Evolutionary conservation across 306 rosid genomes (phyloP), one percentile per base, ranked within the genome.

Genomic region (Geum urbanum): DNA sequence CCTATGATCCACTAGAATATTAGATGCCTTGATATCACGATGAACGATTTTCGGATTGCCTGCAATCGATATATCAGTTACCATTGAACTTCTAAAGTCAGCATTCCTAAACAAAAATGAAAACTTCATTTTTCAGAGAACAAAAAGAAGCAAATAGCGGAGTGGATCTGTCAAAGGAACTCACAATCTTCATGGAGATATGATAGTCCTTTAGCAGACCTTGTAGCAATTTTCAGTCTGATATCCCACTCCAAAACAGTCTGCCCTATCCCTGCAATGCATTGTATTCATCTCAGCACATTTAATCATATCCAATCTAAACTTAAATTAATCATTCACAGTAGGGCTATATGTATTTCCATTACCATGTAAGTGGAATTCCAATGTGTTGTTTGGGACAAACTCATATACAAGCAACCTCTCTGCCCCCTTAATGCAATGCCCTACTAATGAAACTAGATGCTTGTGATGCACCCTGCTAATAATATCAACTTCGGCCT

Each of bases 21-120:
- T 88, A 9, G 94, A 77, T 32, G 87, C 90, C 81, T 88, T 88
- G 78, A 88, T 88, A 64, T 85, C 90, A 3, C 94, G 90, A 61
- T 88, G 94, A 70, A 88, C 81, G 77, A 85, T 81, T 77, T 66
- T 81, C 8, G 86, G 88, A 50, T 81, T 74, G 80, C 90, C 88
- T 88, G 78, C 57, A 79, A 52, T 54, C 47, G 37, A 18, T 15
- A 74, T 71, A 44, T 41, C 67, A 45, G 32, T 74, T 14, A 76
- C 70, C 73, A 62, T 51, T 19, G 48, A 47, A 24, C 14, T 37
- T 44, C 19, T 39, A 32, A 32, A 32, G 37, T 32, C 37, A 32
- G 14, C 60, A 39, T 52, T 32, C 41, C 16, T 32, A 22, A 40
- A 9, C 39, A 66, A 48, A 18, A 8, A 4, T 15, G n/a, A 0